phyloP scores from a whole-genome alignment of 768 basidiomycete species.

The Amanita pallidorosea region DNA sequence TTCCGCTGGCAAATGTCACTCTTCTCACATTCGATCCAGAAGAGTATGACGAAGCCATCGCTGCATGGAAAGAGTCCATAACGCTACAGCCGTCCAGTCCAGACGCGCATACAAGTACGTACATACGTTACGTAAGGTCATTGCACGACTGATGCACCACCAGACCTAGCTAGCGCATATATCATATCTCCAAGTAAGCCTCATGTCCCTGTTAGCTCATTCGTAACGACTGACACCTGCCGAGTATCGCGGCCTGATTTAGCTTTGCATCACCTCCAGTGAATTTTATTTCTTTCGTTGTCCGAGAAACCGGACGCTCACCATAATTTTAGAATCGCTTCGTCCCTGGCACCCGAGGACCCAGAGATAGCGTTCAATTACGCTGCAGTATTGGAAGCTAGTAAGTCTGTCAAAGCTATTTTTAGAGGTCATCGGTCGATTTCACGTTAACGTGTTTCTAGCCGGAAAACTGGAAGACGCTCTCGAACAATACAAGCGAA shows the following conservation, averaged over 20 bases:
- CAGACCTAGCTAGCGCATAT: slow-evolving; percentile 85
- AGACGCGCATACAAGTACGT: slow-evolving; percentile 80
- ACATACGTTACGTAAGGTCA: slow-evolving; percentile 9
- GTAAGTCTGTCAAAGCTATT: slow-evolving; percentile 31
- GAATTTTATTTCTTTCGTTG: slow-evolving; percentile 16
- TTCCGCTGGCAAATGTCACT: slow-evolving; percentile 7
- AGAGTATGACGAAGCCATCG: slow-evolving; percentile 81
- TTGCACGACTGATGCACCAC: slow-evolving; percentile 10
- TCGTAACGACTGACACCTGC: slow-evolving; percentile 7
- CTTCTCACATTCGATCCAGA: slow-evolving; percentile 31
- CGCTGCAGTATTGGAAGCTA: slow-evolving; percentile 83
- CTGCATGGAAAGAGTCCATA: slow-evolving; percentile 81
- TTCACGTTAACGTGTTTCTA: slow-evolving; percentile 21
- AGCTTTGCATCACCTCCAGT: slow-evolving; percentile 77
- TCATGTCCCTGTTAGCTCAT: neutral
- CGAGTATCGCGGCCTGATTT: slow-evolving; percentile 74
- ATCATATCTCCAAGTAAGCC: slow-evolving; percentile 52
- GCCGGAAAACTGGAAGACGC: slow-evolving; percentile 76
- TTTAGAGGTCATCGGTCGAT: slow-evolving; percentile 4
- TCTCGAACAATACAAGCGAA: slow-evolving; percentile 70
- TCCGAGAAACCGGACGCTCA: slow-evolving; percentile 19
- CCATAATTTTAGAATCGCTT: slow-evolving; percentile 53
- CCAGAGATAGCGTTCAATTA: slow-evolving; percentile 89
- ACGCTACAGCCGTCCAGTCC: slow-evolving; percentile 71
- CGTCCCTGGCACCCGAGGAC: slow-evolving; percentile 78